Evolutionary conservation across 768 basidiomycete species (phyloP).

Genomic region (Hydnomerulius pinastri): DNA sequence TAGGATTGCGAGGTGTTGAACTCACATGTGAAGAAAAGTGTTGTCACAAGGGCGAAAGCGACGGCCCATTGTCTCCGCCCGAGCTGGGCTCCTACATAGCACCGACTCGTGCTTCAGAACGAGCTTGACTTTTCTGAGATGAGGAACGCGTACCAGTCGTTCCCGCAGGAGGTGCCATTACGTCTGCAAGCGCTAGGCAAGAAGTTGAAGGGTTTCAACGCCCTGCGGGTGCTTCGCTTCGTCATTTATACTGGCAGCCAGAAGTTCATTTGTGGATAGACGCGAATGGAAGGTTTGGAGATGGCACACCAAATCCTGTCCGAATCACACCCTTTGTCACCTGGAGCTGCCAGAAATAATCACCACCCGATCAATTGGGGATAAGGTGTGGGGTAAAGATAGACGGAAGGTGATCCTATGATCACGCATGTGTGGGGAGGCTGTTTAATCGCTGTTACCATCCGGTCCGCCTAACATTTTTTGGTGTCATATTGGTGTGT

Average conservation of each 20-base stretch:
- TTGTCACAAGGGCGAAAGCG: conserved; percentile 69
- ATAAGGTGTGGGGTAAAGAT: neutral
- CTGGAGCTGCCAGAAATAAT: too few species aligned
- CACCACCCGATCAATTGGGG: neutral
- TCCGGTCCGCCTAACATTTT: too few species aligned
- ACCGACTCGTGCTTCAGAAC: too few species aligned
- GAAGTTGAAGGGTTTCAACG: conserved; percentile 3
- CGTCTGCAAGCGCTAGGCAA: conserved; percentile 2
- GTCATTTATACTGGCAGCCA: neutral
- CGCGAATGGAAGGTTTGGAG: too few species aligned
- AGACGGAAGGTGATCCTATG: conserved; percentile 1
- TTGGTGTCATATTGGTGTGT: too few species aligned
- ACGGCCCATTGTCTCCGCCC: conserved; percentile 50
- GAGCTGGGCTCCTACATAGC: conserved; percentile 38
- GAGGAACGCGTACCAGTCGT: conserved; percentile 40
- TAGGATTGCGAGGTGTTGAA: neutral
- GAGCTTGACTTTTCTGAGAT: too few species aligned
- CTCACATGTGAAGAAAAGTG: conserved; percentile 75
- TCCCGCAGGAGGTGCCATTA: conserved; percentile 41
- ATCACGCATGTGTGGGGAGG: neutral
- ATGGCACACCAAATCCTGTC: too few species aligned
- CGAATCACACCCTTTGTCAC: too few species aligned
- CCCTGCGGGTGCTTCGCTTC: neutral
- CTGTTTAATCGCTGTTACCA: too few species aligned
- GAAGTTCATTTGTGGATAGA: too few species aligned